A percentile compares a stretch with the other conserved stretches of the same genome.
These are phyloP conservation scores for Epichloe amarillans DNA, from an alignment of 2,329 filamentous ascomycete genomes.

Conservation along the genomic window DNA sequence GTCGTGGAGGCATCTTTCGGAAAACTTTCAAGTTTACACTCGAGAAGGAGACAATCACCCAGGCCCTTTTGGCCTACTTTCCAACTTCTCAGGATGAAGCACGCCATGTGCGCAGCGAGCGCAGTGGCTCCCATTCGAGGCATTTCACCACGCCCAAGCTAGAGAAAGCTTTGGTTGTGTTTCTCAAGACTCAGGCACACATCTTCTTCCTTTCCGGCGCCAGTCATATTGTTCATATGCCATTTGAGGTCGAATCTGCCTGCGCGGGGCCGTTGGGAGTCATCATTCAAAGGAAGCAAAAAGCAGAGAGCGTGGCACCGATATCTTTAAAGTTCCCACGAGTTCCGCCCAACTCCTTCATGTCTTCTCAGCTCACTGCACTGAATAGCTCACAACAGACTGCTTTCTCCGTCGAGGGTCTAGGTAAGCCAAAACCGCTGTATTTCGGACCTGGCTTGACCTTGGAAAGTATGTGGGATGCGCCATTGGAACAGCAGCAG, in stretches of 20 bases:
- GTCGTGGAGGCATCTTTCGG: slow-evolving; percentile 68
- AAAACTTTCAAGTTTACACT: slow-evolving; percentile 76
- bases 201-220: slow-evolving; percentile 83
- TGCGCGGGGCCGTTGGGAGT: slow-evolving; percentile 73
- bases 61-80: slow-evolving; percentile 78
- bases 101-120: neutral
- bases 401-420: slow-evolving; percentile 42
- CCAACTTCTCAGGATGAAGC: slow-evolving; percentile 36
- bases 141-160: slow-evolving; percentile 16
- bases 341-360: slow-evolving; percentile 73
- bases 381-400: slow-evolving; percentile 36
- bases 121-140: slow-evolving; percentile 4
- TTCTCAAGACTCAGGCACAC: slow-evolving; percentile 85
- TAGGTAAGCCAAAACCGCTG: slow-evolving; percentile 41
- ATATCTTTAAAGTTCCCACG: slow-evolving; percentile 42
- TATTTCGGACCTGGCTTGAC: slow-evolving; percentile 39
- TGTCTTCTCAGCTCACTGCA: slow-evolving; percentile 51
- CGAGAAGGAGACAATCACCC: slow-evolving; percentile 75
- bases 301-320: slow-evolving; percentile 33
- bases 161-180: slow-evolving; percentile 68
- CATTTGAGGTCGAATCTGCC: slow-evolving; percentile 83
- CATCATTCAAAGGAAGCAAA: slow-evolving; percentile 69
- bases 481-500: slow-evolving; percentile 36
- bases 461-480: slow-evolving; percentile 45
- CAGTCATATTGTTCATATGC: slow-evolving; percentile 80